Evolutionary conservation across 2,329 filamentous ascomycete species (phyloP).

Genomic region (Fusarium udum): DNA sequence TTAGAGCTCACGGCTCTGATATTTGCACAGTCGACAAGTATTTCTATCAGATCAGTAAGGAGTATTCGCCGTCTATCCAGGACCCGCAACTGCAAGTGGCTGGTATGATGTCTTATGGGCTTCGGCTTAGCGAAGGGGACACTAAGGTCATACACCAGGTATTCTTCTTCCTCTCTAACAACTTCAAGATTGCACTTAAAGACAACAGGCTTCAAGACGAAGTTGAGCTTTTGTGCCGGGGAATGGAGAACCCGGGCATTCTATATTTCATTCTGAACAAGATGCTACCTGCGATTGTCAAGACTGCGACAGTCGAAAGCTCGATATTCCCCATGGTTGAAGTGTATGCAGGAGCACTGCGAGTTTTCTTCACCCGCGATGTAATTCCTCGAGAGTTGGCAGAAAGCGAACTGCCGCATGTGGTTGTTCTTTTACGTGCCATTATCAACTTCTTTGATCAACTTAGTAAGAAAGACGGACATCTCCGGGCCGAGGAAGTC

Average conservation of each 20-base stretch:
- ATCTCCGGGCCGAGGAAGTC: slow-evolving; percentile 38
- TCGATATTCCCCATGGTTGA: slow-evolving; percentile 60
- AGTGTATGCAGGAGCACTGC: slow-evolving; percentile 58
- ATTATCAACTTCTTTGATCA: slow-evolving; percentile 44
- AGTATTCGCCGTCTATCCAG: slow-evolving; percentile 64
- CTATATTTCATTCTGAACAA: slow-evolving; percentile 58
- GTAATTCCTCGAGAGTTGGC: slow-evolving; percentile 51
- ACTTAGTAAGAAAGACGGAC: slow-evolving; percentile 22
- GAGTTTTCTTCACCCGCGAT: slow-evolving; percentile 47
- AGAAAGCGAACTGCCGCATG: slow-evolving; percentile 46
- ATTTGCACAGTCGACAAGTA: slow-evolving; percentile 64
- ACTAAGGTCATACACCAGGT: slow-evolving; percentile 57
- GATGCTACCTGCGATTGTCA: slow-evolving; percentile 65
- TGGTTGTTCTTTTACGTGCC: slow-evolving; percentile 47
- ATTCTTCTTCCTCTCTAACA: slow-evolving; percentile 67
- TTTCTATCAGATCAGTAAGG: slow-evolving; percentile 65
- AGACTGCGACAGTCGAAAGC: slow-evolving; percentile 47
- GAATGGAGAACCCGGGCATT: slow-evolving; percentile 58
- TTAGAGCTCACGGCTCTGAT: slow-evolving; percentile 63
- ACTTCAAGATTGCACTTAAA: slow-evolving; percentile 64
- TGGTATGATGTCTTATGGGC: slow-evolving; percentile 64
- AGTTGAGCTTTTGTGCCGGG: slow-evolving; percentile 55
- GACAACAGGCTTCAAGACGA: slow-evolving; percentile 60
- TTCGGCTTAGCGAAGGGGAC: slow-evolving; percentile 64
- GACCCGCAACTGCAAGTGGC: slow-evolving; percentile 67